Evolutionary conservation across 2,329 filamentous ascomycete species (phyloP).

Genomic region (Aspergillus ibericus): DNA sequence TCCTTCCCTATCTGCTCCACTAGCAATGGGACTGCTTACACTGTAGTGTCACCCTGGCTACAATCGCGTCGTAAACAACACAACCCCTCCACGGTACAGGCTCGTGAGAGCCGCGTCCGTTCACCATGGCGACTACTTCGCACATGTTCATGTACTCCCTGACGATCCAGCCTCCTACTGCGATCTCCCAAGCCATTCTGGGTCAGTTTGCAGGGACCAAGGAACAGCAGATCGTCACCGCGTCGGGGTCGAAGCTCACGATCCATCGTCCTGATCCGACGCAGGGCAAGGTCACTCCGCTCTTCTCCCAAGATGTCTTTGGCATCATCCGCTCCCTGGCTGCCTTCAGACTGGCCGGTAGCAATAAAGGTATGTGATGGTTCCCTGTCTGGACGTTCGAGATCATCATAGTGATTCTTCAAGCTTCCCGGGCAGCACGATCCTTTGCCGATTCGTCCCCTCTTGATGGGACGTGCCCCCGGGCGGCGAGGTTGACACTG

Average conservation of each 20-base stretch:
- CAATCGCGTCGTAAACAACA: constrained; percentile 29
- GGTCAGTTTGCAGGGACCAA: constrained; percentile 95
- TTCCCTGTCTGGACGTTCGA: constrained; percentile 27
- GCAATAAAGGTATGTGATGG: constrained; percentile 79
- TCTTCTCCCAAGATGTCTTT: constrained; percentile 92
- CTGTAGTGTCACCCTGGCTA: constrained; percentile 26
- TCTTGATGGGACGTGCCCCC: constrained; percentile 35
- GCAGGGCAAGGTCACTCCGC: constrained; percentile 79
- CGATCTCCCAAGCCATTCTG: constrained; percentile 84
- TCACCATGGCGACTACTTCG: constrained; percentile 89
- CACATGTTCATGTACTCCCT: constrained; percentile 99
- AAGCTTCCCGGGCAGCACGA: constrained; percentile 60
- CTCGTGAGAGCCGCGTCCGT: constrained; percentile 25
- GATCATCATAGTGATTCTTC: constrained; percentile 70
- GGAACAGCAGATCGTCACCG: constrained; percentile 96
- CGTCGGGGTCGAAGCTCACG: constrained; percentile 83
- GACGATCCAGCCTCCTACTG: constrained; percentile 89
- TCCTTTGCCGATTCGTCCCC: constrained; percentile 33
- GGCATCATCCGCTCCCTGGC: constrained; percentile 89
- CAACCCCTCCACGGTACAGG: constrained; percentile 7
- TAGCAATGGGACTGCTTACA: constrained; percentile 41
- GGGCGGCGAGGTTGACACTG: constrained; percentile 34
- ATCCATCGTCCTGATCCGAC: constrained; percentile 82
- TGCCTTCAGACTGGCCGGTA: constrained; percentile 87
- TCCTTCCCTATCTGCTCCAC: constrained; percentile 19